Conservation (phyloP, 2,329 filamentous ascomycete species). For the Apiospora koreana region DNA sequence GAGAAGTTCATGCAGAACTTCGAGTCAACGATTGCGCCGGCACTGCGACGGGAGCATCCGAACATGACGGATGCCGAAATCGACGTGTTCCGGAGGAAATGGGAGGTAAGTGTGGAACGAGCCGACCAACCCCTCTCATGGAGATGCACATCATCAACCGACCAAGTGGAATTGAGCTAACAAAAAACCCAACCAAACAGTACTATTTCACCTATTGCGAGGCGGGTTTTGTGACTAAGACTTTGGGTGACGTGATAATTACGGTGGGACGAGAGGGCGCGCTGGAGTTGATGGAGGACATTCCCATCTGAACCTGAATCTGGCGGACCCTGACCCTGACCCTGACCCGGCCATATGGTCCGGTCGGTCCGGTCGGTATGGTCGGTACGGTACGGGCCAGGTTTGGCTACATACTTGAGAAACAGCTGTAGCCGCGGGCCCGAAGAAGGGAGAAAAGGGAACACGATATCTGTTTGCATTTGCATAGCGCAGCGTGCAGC, state of each 20-base stretch:
- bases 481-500: conserved; percentile 11
- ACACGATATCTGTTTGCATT: background rate
- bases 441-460: background rate
- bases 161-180: background rate
- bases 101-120: conserved; percentile 53
- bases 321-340: too few species aligned
- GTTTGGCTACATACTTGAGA: too few species aligned
- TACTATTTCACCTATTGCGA: conserved; percentile 80
- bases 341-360: background rate
- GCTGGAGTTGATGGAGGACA: conserved; percentile 68
- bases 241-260: conserved; percentile 71
- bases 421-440: too few species aligned
- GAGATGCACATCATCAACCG: background rate
- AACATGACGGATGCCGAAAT: conserved; percentile 62
- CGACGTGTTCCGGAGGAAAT: conserved; percentile 69
- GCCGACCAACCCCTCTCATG: too few species aligned
- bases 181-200: conserved; percentile 29
- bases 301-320: conserved; percentile 60
- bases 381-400: background rate
- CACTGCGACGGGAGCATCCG: conserved; percentile 58
- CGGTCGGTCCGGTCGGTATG: too few species aligned
- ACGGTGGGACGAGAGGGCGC: conserved; percentile 67
- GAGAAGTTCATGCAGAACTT: conserved; percentile 67
- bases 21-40: conserved; percentile 58
- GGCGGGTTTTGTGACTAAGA: conserved; percentile 72